Conservation (phyloP, 805 yeast genomes). For the Myxozyma neglecta region DNA sequence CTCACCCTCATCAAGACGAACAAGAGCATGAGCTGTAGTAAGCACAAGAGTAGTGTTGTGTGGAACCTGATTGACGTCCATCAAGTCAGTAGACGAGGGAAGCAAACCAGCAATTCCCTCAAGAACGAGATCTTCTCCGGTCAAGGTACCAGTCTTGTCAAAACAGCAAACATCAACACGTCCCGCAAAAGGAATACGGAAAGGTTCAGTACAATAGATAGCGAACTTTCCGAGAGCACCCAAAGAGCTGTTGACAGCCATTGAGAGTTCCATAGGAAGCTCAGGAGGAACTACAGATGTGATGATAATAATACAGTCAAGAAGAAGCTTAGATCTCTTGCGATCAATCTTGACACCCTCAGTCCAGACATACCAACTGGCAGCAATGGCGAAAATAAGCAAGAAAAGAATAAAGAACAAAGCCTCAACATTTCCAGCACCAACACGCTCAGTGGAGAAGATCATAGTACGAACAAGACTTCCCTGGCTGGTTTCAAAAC, state of each 20-base stretch:
- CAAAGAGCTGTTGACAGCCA: constrained; percentile 94
- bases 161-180: constrained; percentile 98
- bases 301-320: constrained; percentile 92
- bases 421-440: constrained; percentile 94
- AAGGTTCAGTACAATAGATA: constrained; percentile 97
- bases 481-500: constrained; percentile 98
- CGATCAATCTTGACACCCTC: constrained; percentile 97
- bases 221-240: constrained; percentile 83
- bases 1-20: constrained; percentile 91
- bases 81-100: constrained; percentile 46
- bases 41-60: constrained; percentile 65
- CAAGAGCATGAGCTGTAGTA: constrained; percentile 96
- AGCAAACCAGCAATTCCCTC: constrained; percentile 90
- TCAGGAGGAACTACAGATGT: constrained; percentile 99
- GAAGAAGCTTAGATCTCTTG: constrained; percentile 84
- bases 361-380: constrained; percentile 97
- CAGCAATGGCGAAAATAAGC: constrained; percentile 87
- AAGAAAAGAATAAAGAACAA: constrained; percentile 87
- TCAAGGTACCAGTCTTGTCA: constrained; percentile 96
- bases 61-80: constrained; percentile 64
- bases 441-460: constrained; percentile 92
- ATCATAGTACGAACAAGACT: constrained; percentile 96
- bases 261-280: constrained; percentile 96
- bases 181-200: constrained; percentile 96
- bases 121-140: constrained; percentile 93